Evolutionary conservation across 306 rosid genomes (phyloP).

Genomic region (Dalbergia cultrata): DNA sequence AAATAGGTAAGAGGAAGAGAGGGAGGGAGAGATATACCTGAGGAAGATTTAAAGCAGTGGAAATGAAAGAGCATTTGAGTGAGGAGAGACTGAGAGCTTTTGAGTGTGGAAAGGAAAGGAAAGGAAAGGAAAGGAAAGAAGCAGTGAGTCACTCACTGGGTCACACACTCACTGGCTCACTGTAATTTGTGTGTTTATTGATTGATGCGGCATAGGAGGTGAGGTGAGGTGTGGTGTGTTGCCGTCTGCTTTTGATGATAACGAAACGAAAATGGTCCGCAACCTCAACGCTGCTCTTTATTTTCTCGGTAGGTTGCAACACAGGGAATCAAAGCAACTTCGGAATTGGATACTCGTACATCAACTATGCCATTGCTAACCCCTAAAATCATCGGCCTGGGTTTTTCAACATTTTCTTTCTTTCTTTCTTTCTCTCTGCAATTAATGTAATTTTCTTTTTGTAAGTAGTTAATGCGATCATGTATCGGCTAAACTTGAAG

Average conservation of each 20-base stretch:
- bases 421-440: not conserved
- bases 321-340: not conserved
- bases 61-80: not conserved
- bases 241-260: constrained; percentile 19
- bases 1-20: not conserved
- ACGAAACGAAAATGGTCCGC: not conserved
- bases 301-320: not conserved
- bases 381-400: not conserved
- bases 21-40: constrained; percentile 11
- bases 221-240: not conserved
- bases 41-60: constrained; percentile 35
- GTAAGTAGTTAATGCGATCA: no score
- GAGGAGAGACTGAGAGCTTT: constrained; percentile 11
- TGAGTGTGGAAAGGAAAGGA: constrained; percentile 16
- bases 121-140: not conserved
- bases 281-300: not conserved
- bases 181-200: not conserved
- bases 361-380: not conserved
- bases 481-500: no score
- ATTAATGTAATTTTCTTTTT: no score
- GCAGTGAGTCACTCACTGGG: not conserved
- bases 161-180: not conserved
- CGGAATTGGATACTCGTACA: not conserved
- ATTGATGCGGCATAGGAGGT: not conserved
- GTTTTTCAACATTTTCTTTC: not conserved